Percentiles rank a stretch among this genome's conserved stretches.
phyloP scores from a whole-genome alignment of 1,284 basidiomycete species.

The Rhodofomes roseus region DNA sequence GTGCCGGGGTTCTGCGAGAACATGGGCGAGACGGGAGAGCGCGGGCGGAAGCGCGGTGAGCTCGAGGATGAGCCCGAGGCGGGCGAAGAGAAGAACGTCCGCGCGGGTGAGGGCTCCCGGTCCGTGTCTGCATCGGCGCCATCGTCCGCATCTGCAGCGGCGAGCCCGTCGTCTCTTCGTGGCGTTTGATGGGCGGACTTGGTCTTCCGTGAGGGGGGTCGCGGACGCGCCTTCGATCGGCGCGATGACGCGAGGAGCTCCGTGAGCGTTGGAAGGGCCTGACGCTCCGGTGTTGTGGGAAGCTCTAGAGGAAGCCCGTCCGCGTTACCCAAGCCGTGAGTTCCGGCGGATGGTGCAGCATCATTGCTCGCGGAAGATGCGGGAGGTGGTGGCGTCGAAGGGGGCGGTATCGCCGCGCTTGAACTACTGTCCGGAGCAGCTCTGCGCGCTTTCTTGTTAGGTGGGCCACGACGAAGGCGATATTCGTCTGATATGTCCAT shows the following conservation, averaged over 20 bases:
- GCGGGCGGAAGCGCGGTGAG: constrained; percentile 20
- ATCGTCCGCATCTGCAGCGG: constrained; percentile 2
- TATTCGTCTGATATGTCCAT: constrained; percentile 10
- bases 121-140: constrained; percentile 8
- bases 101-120: constrained; percentile 28
- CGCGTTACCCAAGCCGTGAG: constrained; percentile 26
- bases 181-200: constrained; percentile 8
- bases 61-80: constrained; percentile 35
- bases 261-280: constrained; percentile 28
- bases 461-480: constrained; percentile 1
- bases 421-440: constrained; percentile 13
- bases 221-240: constrained; percentile 29
- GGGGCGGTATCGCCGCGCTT: constrained; percentile 17
- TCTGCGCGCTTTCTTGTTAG: constrained; percentile 21
- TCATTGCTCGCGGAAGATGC: constrained; percentile 8
- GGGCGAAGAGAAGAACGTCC: constrained; percentile 41
- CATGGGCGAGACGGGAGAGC: constrained; percentile 36
- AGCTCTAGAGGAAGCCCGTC: constrained; percentile 19
- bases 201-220: constrained; percentile 30
- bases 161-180: constrained; percentile 7
- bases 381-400: constrained; percentile 23
- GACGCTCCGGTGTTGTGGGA: constrained; percentile 23
- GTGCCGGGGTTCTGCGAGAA: constrained; percentile 33
- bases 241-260: constrained; percentile 34
- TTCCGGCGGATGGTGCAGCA: constrained; percentile 11